A percentile compares a stretch with the other conserved stretches of the same genome.
Evolutionary conservation across 1,284 basidiomycete genomes (phyloP).

Genomic region (Ustilago loliicola): DNA sequence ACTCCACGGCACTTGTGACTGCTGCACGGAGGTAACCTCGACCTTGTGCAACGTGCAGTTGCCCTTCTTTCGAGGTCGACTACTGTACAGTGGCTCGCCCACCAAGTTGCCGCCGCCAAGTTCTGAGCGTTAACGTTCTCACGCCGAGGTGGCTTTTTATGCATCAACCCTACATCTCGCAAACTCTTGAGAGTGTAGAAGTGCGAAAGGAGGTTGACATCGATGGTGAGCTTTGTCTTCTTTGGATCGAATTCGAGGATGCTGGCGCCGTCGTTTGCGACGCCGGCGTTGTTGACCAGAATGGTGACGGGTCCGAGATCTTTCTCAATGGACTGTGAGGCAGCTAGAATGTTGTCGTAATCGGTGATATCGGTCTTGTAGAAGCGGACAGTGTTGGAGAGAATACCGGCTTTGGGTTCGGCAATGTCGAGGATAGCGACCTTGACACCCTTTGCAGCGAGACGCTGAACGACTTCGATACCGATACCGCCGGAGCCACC

Average conservation of each 20-base stretch:
- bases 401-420: slow-evolving; percentile 34
- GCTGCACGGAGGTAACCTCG: no score
- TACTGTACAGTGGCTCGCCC: no score
- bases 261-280: slow-evolving; percentile 56
- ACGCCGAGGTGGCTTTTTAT: no score
- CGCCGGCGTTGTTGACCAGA: slow-evolving; percentile 60
- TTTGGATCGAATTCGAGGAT: slow-evolving; percentile 54
- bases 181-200: slow-evolving; percentile 65
- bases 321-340: slow-evolving; percentile 53
- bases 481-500: slow-evolving; percentile 69
- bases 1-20: no score
- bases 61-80: slow-evolving; percentile 64
- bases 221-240: slow-evolving; percentile 52
- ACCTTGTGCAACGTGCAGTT: no score
- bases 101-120: no score
- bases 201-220: slow-evolving; percentile 65
- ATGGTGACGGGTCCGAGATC: slow-evolving; percentile 49
- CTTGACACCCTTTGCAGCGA: slow-evolving; percentile 49
- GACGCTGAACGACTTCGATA: slow-evolving; percentile 56
- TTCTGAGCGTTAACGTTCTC: no score
- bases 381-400: slow-evolving; percentile 31
- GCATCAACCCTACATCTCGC: no score
- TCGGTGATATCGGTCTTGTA: slow-evolving; percentile 65
- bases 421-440: slow-evolving; percentile 68
- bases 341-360: slow-evolving; percentile 52